Evolutionary conservation across 352 stramenopile species (phyloP), one percentile per base, ranked within the genome.

Genomic region (Globisporangium yorkense): DNA sequence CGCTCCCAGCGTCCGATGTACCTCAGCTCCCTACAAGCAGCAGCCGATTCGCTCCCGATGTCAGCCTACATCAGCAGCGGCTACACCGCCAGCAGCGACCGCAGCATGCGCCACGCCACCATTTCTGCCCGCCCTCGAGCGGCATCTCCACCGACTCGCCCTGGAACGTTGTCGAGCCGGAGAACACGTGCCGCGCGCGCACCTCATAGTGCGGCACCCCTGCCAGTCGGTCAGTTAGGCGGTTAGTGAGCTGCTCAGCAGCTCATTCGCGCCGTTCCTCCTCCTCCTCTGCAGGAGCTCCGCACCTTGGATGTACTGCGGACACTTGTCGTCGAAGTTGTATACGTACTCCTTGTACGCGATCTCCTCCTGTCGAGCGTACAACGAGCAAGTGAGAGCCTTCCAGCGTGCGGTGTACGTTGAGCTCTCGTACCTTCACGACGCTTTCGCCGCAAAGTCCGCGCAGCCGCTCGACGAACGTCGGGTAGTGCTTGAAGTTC

Each of bases 301-400:
- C 51, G 50, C 37, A 75, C 72, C 80, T 71, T 89, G 77, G 50
- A 92, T 92, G 59, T 92, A 92, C 70, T 92, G 82, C 56, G 84
- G 84, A 54, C 81, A 92, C 64, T 92, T 88, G 64, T 89, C 84
- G 57, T 94, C 84, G 57, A 94, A 92, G 65, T 92, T 92, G 77
- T 91, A 94, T 29, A 94, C 81, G 64, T 94, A 94, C 58, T 94
- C 84, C 63, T 94, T 94, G 77, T 84, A 94, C 58, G 83, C 82
- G 29, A 94, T 92, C 37, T 94, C 79, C 59, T 94, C 84, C 77
- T 89, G 53, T 15, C 16, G 40, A 48, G 9, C 18, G 33, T 5
- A 50, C 57, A 39, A 39, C 21, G 18, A 44, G 29, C 29, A 20
- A 35, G 37, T 16, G 47, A 39, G 13, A 31, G 16, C 13, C 16